Evolutionary conservation across 2,329 filamentous ascomycete species (phyloP).

Genomic region (Raffaelea ambrosiae): DNA sequence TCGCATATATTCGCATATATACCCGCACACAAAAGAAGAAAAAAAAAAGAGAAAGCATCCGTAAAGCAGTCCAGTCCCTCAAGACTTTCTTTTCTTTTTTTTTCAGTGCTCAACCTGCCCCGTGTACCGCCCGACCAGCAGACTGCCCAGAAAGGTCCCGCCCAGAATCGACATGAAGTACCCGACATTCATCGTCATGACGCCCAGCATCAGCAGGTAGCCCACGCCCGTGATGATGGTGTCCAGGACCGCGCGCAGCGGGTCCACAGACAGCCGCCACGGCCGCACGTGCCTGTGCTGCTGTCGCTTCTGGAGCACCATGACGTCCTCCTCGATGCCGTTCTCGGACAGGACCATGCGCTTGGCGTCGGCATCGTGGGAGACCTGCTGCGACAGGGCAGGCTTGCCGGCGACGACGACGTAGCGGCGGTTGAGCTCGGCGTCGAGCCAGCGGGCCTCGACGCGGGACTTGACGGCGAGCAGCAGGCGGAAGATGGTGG

Average conservation of each 20-base stretch:
- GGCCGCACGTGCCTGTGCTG: slow-evolving; percentile 44
- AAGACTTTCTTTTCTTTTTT: too few species aligned
- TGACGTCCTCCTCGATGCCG: slow-evolving; percentile 72
- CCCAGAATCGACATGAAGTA: slow-evolving; percentile 69
- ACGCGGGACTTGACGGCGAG: slow-evolving; percentile 61
- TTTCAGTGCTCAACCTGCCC: slow-evolving; percentile 38
- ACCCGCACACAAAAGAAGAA: too few species aligned
- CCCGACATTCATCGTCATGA: slow-evolving; percentile 78
- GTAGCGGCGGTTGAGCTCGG: slow-evolving; percentile 67
- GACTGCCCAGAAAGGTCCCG: slow-evolving; percentile 76
- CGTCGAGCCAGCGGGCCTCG: slow-evolving; percentile 57
- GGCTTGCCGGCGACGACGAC: slow-evolving; percentile 61
- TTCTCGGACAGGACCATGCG: slow-evolving; percentile 58
- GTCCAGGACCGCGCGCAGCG: slow-evolving; percentile 62
- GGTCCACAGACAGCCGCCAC: slow-evolving; percentile 75
- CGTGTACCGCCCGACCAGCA: slow-evolving; percentile 66
- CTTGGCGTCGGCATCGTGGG: slow-evolving; percentile 53
- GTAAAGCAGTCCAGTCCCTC: too few species aligned
- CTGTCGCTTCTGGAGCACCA: slow-evolving; percentile 57
- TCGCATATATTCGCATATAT: too few species aligned
- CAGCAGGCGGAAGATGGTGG: slow-evolving; percentile 58
- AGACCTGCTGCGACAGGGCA: slow-evolving; percentile 49
- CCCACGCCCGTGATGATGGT: slow-evolving; percentile 67
- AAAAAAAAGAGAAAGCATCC: neutral
- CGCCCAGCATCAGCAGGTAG: slow-evolving; percentile 86